These are phyloP conservation scores for Pisolithus thermaeus DNA, from an alignment of 1,284 basidiomycete species.

Conservation along the genomic window DNA sequence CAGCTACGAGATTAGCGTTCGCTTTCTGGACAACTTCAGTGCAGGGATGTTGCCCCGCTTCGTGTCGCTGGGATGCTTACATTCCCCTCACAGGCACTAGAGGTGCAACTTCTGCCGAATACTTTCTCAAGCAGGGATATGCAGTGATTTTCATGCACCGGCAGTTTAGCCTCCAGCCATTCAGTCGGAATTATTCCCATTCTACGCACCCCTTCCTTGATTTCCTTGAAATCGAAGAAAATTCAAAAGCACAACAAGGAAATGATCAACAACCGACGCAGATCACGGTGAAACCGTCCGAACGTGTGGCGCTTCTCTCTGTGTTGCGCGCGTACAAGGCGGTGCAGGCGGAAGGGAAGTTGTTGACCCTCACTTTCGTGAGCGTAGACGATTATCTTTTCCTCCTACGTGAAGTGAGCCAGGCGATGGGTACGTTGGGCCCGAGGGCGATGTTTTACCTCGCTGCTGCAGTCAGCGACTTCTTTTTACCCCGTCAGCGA, in stretches of 20 bases:
- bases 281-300: conserved; percentile 63
- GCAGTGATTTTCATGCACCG: conserved; percentile 98
- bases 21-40: conserved; percentile 98
- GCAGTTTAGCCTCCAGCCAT: conserved; percentile 95
- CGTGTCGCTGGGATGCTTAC: not conserved
- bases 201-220: conserved; percentile 98
- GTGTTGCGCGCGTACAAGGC: conserved; percentile 81
- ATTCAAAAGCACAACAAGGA: not conserved
- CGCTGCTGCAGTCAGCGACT: conserved; percentile 96
- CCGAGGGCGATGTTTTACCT: conserved; percentile 89
- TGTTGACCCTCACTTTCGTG: conserved; percentile 88
- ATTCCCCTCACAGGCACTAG: conserved; percentile 64
- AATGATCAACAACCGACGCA: conserved; percentile 24
- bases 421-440: conserved; percentile 63
- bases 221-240: conserved; percentile 74
- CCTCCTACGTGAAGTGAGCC: conserved; percentile 79
- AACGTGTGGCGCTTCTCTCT: conserved; percentile 62
- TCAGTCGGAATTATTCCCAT: conserved; percentile 95
- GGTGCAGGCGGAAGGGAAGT: conserved; percentile 65
- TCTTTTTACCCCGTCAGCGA: conserved; percentile 88
- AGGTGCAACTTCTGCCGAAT: conserved; percentile 96
- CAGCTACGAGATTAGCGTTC: conserved; percentile 57
- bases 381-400: conserved; percentile 97
- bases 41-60: conserved; percentile 57
- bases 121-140: conserved; percentile 90